These are phyloP conservation scores for Termitomyces heimii DNA, from an alignment of 768 basidiomycete species.

Conservation along the genomic window DNA sequence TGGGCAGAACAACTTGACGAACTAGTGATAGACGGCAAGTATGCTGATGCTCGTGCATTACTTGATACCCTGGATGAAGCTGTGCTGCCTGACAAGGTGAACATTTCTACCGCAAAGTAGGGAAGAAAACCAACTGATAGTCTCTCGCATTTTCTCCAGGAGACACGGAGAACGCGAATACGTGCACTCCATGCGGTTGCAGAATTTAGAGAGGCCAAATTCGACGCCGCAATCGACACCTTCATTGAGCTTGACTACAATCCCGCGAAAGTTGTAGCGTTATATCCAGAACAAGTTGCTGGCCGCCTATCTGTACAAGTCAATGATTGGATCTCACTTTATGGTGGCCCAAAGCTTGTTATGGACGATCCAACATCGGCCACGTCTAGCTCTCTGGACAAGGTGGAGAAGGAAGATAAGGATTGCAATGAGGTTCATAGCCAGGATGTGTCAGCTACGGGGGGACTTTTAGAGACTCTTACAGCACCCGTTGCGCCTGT, in stretches of 20 bases:
- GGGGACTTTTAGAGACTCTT: slow-evolving; percentile 28
- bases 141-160: slow-evolving; percentile 27
- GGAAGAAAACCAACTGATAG: not conserved
- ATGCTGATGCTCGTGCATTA: slow-evolving; percentile 76
- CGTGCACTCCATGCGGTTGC: slow-evolving; percentile 75
- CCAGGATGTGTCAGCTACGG: slow-evolving; percentile 17
- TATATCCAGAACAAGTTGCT: slow-evolving; percentile 79
- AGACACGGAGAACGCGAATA: slow-evolving; percentile 50
- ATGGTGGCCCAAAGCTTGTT: slow-evolving; percentile 60
- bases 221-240: slow-evolving; percentile 75
- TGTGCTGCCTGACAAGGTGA: slow-evolving; percentile 59
- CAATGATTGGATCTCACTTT: slow-evolving; percentile 74
- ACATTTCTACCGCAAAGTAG: not conserved
- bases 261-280: slow-evolving; percentile 87
- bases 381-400: slow-evolving; percentile 18
- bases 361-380: slow-evolving; percentile 21
- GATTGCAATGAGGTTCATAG: slow-evolving; percentile 14
- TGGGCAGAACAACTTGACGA: slow-evolving; percentile 86
- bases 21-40: slow-evolving; percentile 59
- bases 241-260: slow-evolving; percentile 88
- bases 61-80: slow-evolving; percentile 63
- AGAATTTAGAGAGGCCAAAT: slow-evolving; percentile 63
- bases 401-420: slow-evolving; percentile 11
- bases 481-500: slow-evolving; percentile 24
- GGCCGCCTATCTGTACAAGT: slow-evolving; percentile 69